phyloP scores from a whole-genome alignment of 2,329 filamentous ascomycete species.

The Fusarium piperis region DNA sequence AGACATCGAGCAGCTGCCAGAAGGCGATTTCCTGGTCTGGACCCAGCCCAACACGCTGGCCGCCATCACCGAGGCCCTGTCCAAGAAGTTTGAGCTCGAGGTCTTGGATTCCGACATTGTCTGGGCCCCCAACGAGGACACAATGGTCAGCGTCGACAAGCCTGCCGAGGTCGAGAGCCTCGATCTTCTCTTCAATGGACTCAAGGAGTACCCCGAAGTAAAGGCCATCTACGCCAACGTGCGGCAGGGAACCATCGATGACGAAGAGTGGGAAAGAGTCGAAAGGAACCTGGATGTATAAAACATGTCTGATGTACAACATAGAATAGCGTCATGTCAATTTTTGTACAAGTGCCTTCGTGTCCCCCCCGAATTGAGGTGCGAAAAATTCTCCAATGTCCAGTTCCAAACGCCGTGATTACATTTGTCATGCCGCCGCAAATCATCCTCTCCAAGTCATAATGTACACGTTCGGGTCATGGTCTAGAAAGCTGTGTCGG shows the following conservation, averaged over 20 bases:
- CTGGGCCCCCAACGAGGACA: conserved; percentile 86
- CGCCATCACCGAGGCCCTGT: conserved; percentile 59
- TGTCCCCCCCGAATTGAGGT: conserved; percentile 29
- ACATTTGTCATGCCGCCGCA: conserved; percentile 27
- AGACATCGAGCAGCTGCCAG: conserved; percentile 73
- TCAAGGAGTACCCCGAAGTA: conserved; percentile 77
- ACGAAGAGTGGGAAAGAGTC: conserved; percentile 65
- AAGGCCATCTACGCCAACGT: conserved; percentile 83
- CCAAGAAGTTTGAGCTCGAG: conserved; percentile 69
- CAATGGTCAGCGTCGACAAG: conserved; percentile 70
- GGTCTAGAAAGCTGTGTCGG: background rate
- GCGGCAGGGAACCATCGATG: conserved; percentile 58
- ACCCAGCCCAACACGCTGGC: conserved; percentile 48
- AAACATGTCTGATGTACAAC: conserved; percentile 52
- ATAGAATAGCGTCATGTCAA: conserved; percentile 29
- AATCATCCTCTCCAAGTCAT: conserved; percentile 10
- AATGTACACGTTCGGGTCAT: conserved; percentile 33
- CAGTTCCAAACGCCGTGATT: conserved; percentile 40
- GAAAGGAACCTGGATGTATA: conserved; percentile 62
- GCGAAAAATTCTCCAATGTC: conserved; percentile 24
- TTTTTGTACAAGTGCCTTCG: conserved; percentile 29
- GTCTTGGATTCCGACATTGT: conserved; percentile 82
- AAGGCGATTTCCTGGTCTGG: conserved; percentile 74
- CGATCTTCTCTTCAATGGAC: conserved; percentile 64
- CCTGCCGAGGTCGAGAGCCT: conserved; percentile 66